Evolutionary conservation across 805 yeast genomes (phyloP), one percentile per base, ranked within the genome.

Genomic region (Yarrowia sp.): DNA sequence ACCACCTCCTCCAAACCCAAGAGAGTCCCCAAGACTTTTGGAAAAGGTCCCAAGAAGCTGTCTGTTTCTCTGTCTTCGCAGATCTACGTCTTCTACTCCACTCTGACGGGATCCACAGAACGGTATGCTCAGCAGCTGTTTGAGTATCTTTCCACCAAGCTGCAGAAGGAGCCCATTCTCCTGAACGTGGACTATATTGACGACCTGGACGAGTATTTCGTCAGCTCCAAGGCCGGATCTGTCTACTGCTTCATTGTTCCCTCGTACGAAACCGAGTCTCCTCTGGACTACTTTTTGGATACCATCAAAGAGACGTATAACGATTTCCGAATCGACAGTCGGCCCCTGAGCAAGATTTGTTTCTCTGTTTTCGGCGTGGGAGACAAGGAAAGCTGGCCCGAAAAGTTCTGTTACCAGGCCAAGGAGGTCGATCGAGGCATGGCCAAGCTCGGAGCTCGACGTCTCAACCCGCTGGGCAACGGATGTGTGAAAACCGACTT

Each of bases 181-280:
- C 71, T 89, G 67, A 88, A 89, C 74, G 76, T 92, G 66, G 97
- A 93, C 76, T 94, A 92, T 69, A 80, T 93, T 17, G 89, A 88
- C 70, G 97, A 93, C 77, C 78, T 91, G 65, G 98, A 93, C 73
- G 89, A 89, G 69, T 92, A 85, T 76, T 92, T 92, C 75, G 81
- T 91, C 56, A 82, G 86, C 12, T 69, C 73, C 42, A 71, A 74
- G 38, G 66, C 72, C 36, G 76, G 76, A 4, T 83, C 86, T 67
- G 78, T 91, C 13, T 92, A 91, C 73, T 75, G 93, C 43, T 71
- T 92, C 69, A 91, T 92, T 15, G 80, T 92, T 39, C 98, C 98
- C 1, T 91, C 97, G 0, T 92, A 92, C 75, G 97, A 92, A 71
- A 90, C 93, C 0, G 98, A 92, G 76, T 90, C 96, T 1, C 97